These are phyloP conservation scores for Hericium rajendrae DNA, from an alignment of 768 basidiomycete genomes.

Conservation along the genomic window DNA sequence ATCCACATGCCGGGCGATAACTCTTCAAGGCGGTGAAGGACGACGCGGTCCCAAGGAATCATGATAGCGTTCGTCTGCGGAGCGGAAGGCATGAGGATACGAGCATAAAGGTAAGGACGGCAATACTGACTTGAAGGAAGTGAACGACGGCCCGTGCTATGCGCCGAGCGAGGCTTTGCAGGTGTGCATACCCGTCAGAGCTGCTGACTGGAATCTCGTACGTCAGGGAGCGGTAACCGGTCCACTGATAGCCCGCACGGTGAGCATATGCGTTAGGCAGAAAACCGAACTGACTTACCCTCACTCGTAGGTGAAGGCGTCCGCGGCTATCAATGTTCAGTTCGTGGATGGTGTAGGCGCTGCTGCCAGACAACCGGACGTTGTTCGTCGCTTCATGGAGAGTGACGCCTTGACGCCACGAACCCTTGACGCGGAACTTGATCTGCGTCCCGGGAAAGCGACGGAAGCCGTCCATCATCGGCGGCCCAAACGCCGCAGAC, in stretches of 20 bases:
- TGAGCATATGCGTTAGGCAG: background rate
- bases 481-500: background rate
- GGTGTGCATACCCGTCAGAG: conserved; percentile 4
- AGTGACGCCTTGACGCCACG: conserved; percentile 5
- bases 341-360: conserved; percentile 5
- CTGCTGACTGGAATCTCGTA: conserved; percentile 12
- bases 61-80: conserved; percentile 8
- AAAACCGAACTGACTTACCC: conserved; percentile 5
- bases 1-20: conserved; percentile 8
- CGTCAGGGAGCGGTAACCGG: conserved; percentile 9
- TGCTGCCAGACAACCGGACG: conserved; percentile 4
- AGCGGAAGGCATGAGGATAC: background rate
- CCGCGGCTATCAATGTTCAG: conserved; percentile 4
- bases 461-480: conserved; percentile 1
- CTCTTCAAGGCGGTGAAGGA: conserved; percentile 13
- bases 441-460: background rate
- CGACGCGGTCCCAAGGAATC: conserved; percentile 13
- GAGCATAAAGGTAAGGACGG: background rate
- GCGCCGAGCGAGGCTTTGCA: conserved; percentile 12
- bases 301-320: conserved; percentile 8
- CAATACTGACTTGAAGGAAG: conserved; percentile 9
- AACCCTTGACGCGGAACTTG: conserved; percentile 12
- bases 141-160: conserved; percentile 11
- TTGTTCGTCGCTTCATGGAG: conserved; percentile 7
- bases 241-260: conserved; percentile 5